Conservation (phyloP, 208 protist genomes). For the Herpetomonas samuelpessoai region DNA sequence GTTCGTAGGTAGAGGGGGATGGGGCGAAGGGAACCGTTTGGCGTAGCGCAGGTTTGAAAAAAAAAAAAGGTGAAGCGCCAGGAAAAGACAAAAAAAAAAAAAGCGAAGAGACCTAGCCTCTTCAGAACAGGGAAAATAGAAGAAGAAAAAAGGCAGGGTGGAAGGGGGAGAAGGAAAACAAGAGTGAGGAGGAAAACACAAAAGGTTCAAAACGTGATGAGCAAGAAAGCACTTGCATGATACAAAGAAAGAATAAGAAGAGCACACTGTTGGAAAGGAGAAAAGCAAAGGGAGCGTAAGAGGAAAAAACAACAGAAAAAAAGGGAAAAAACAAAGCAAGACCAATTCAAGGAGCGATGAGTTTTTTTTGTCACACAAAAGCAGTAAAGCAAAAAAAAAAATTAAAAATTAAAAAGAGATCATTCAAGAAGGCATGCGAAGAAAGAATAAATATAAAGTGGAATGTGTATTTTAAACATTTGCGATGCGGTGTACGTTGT, state of each 20-base stretch:
- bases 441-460: not conserved
- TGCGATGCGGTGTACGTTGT: too few relatives aligned
- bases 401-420: not conserved
- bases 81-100: not conserved
- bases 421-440: not conserved
- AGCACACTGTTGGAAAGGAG: not conserved
- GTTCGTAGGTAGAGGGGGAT: too few relatives aligned
- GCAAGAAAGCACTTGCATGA: not conserved
- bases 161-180: not conserved
- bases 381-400: not conserved
- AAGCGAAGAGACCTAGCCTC: not conserved
- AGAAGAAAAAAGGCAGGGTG: not conserved
- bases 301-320: not conserved
- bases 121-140: not conserved
- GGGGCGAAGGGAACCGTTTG: not conserved
- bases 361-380: constrained; percentile 1
- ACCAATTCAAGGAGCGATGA: not conserved
- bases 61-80: not conserved
- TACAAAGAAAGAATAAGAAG: not conserved
- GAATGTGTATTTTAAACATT: too few relatives aligned
- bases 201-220: not conserved
- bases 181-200: not conserved
- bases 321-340: not conserved
- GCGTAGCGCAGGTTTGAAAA: not conserved
- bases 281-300: not conserved